Conservation (phyloP, 768 basidiomycete genomes). For the Lactarius quietus region DNA sequence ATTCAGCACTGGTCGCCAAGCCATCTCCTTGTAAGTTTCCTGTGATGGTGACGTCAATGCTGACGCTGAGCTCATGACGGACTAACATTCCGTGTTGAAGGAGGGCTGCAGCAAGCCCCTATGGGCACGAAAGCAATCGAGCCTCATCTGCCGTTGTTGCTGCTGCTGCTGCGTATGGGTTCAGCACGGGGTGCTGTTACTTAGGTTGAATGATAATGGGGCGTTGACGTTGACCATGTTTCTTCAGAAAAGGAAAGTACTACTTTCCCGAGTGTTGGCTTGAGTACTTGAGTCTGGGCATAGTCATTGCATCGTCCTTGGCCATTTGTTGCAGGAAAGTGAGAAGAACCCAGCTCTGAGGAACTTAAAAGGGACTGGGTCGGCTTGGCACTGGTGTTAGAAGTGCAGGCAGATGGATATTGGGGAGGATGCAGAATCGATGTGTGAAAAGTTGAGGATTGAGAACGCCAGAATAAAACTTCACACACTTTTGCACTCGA, state of each 20-base stretch:
- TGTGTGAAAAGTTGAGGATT: too few species aligned
- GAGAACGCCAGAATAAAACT: too few species aligned
- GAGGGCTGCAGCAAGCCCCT: slow-evolving; percentile 28
- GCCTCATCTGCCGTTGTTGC: slow-evolving; percentile 23
- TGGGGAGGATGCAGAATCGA: too few species aligned
- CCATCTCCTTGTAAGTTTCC: slow-evolving; percentile 30
- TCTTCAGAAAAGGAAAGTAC: slow-evolving; percentile 34
- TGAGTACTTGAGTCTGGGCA: too few species aligned
- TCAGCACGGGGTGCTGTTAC: slow-evolving; percentile 34
- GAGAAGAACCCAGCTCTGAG: too few species aligned
- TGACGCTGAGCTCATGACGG: slow-evolving; percentile 31
- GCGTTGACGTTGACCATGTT: slow-evolving; percentile 71
- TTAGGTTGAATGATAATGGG: slow-evolving; percentile 58
- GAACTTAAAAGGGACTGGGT: too few species aligned
- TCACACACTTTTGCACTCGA: too few species aligned
- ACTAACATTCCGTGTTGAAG: slow-evolving; percentile 31
- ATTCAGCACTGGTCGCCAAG: slow-evolving; percentile 31
- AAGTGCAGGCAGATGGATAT: too few species aligned
- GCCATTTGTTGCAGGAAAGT: too few species aligned
- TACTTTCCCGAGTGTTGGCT: too few species aligned
- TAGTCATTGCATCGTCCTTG: too few species aligned
- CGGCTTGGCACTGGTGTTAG: too few species aligned
- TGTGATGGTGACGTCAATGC: slow-evolving; percentile 33
- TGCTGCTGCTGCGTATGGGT: slow-evolving; percentile 21
- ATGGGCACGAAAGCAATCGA: slow-evolving; percentile 27